Evolutionary conservation across 2,329 filamentous ascomycete genomes (phyloP), one percentile per base, ranked within the genome.

Genomic region (Daldinia sp.): DNA sequence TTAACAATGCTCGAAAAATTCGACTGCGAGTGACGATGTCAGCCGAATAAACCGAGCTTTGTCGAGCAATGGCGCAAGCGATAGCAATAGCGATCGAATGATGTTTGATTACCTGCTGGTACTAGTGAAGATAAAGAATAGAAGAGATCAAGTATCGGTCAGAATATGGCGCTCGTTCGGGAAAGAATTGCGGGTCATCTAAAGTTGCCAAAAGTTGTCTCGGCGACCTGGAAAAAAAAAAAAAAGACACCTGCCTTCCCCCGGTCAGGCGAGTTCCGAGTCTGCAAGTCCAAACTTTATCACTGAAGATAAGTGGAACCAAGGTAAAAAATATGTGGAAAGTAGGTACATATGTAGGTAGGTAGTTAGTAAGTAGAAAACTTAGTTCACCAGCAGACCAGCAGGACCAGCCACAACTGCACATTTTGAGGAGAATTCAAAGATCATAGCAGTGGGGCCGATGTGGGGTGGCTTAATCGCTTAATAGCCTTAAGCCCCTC

Each of bases 111-210:
- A 63, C 37, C 59, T 11, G 15, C 49, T 49, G 39, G n/a, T 58
- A 34, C 34, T 53, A 63, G 52, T n/a, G 35, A 52, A 39, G 39
- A 37, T 57, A 50, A 35, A 47, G 23, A 35, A 39, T 10, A 29
- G 37, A 29, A 53, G 34, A 57, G 27, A 53, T 41, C 53, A 63
- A 66, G 61, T 61, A 64, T 67, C 64, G 64, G 64, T 64, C 61
- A 64, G 58, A 57, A 64, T 60, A 61, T 64, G 43, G 52, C 64
- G 60, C 61, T 60, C 29, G 49, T 34, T 59, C 53, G 52, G 64
- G 43, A 30, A 49, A 55, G 45, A 49, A 48, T 52, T 61, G 57
- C 50, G 61, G 64, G 54, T 35, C 61, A 45, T 41, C 25, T 15
- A 5, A 35, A 58, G 58, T 8, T n/a, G n/a, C 34, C 25, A 13